A percentile compares a stretch with the other conserved stretches of the same genome.
Conservation (phyloP, 2,329 filamentous ascomycete species). For the Ascocoryne sarcoides region DNA sequence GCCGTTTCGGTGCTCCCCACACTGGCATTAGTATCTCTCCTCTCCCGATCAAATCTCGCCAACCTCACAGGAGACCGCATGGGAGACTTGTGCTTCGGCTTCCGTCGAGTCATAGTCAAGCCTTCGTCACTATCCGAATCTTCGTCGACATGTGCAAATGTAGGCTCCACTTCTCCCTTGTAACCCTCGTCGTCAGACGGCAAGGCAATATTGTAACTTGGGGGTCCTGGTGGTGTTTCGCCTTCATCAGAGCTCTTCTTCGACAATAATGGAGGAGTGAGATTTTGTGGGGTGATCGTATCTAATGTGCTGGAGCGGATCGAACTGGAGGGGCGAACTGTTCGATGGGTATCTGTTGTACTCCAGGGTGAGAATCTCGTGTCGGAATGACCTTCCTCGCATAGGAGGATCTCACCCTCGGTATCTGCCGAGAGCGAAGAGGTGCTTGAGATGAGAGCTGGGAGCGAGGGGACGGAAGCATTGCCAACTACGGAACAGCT, state of each 20-base stretch:
- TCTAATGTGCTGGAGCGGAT: constrained; percentile 17
- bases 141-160: constrained; percentile 17
- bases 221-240: constrained; percentile 1
- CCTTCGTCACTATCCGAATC: constrained; percentile 28
- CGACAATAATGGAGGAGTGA: constrained; percentile 22
- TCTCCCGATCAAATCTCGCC: constrained; percentile 20
- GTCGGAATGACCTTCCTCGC: constrained; percentile 4
- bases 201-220: constrained; percentile 8
- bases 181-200: constrained; percentile 23
- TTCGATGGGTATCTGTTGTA: constrained; percentile 32
- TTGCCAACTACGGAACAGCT: no score
- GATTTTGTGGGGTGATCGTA: constrained; percentile 23
- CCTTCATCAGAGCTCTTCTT: constrained; percentile 14
- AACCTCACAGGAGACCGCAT: constrained; percentile 29
- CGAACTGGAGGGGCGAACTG: constrained; percentile 26
- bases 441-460: constrained; percentile 53
- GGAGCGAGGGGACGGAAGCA: constrained; percentile 55
- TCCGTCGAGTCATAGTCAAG: constrained; percentile 28
- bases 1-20: constrained; percentile 56
- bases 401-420: constrained; percentile 50
- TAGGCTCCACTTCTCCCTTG: constrained; percentile 22
- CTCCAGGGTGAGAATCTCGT: constrained; percentile 30
- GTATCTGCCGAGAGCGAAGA: constrained; percentile 56
- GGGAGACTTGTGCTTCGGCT: constrained; percentile 35
- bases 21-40: constrained; percentile 52